phyloP scores from a whole-genome alignment of 2,329 filamentous ascomycete genomes.

The Ploettnerulaceae sp. region DNA sequence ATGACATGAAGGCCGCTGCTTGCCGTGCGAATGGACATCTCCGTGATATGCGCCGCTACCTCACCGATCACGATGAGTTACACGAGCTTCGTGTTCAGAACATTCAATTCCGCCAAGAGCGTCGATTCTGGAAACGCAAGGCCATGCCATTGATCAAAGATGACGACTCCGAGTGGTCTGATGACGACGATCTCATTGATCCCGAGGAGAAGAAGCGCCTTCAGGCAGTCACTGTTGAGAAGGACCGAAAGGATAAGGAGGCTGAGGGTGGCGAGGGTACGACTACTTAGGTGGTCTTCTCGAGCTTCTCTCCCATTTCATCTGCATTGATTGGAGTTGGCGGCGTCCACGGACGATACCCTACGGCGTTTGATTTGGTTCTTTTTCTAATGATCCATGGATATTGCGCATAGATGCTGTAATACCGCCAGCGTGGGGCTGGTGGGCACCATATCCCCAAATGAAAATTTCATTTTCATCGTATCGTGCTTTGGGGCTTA shows the following conservation, averaged over 20 bases:
- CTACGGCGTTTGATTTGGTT: not conserved
- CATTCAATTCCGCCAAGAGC: constrained; percentile 50
- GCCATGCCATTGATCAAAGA: constrained; percentile 57
- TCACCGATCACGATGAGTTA: constrained; percentile 51
- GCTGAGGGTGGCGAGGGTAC: constrained; percentile 13
- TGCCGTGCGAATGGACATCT: constrained; percentile 52
- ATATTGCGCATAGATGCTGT: not conserved
- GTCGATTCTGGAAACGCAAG: constrained; percentile 63
- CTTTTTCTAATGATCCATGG: not conserved
- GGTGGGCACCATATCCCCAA: too few species aligned
- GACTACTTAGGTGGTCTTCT: not conserved
- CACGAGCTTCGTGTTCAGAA: constrained; percentile 51
- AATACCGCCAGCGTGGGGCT: too few species aligned
- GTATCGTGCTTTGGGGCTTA: too few species aligned
- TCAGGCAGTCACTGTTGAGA: constrained; percentile 22
- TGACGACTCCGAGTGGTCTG: constrained; percentile 55
- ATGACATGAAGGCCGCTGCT: constrained; percentile 60
- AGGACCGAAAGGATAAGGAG: constrained; percentile 24
- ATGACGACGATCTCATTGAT: constrained; percentile 60
- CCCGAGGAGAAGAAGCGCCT: constrained; percentile 52
- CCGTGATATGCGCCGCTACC: constrained; percentile 50
- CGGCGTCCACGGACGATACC: constrained; percentile 3
- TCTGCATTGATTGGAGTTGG: constrained; percentile 5
- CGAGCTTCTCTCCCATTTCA: not conserved
- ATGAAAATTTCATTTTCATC: too few species aligned